Evolutionary conservation across 257 asterid species (phyloP).

Genomic region (Leonotis leonurus): DNA sequence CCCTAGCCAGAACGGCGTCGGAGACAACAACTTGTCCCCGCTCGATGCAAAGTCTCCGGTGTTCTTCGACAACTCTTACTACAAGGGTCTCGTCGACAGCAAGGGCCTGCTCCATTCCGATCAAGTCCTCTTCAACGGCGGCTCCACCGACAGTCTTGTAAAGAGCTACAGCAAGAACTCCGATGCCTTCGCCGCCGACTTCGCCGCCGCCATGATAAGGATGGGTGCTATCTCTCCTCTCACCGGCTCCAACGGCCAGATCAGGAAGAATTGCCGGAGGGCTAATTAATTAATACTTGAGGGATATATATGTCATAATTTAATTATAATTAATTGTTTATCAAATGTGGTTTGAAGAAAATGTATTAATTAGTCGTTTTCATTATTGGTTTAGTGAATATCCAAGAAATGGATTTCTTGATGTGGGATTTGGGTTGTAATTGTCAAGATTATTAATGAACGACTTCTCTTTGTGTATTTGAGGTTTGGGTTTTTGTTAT

Average conservation of each 20-base stretch:
- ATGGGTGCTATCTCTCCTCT: slow-evolving; percentile 42
- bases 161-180: slow-evolving; percentile 26
- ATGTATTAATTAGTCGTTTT: no score
- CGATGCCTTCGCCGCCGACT: slow-evolving; percentile 19
- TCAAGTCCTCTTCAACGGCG: slow-evolving; percentile 28
- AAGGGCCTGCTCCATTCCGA: slow-evolving; percentile 41
- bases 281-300: neutral
- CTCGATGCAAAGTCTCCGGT: slow-evolving; percentile 26
- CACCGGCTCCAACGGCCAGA: slow-evolving; percentile 37
- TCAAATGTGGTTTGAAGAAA: no score
- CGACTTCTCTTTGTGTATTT: no score
- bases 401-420: no score
- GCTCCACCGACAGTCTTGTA: slow-evolving; percentile 25
- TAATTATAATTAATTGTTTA: no score
- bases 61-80: slow-evolving; percentile 30
- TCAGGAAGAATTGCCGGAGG: slow-evolving; percentile 26
- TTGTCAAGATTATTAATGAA: no score
- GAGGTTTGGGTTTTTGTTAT: no score
- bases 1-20: slow-evolving; percentile 22
- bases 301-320: no score
- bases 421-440: no score
- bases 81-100: slow-evolving; percentile 17
- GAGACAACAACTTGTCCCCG: slow-evolving; percentile 38
- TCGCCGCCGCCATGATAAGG: slow-evolving; percentile 38
- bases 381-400: no score